A percentile compares a stretch with the other conserved stretches of the same genome.
These are phyloP conservation scores for Eutypa lata DNA, from an alignment of 2,329 filamentous ascomycete species.

Conservation along the genomic window DNA sequence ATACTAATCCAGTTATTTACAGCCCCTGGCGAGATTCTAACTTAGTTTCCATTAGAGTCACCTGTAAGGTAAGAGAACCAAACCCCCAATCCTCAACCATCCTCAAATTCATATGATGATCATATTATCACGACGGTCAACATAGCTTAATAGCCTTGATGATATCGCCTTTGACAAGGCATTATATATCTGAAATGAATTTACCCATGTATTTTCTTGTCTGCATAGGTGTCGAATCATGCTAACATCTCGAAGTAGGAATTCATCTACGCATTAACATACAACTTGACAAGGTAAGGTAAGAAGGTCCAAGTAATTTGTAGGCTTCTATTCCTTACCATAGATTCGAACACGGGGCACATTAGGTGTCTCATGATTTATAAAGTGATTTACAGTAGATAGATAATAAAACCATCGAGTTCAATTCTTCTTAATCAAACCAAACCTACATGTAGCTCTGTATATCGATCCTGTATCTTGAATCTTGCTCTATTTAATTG, in stretches of 20 bases:
- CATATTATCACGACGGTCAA: constrained; percentile 83
- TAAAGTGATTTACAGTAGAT: too few species aligned
- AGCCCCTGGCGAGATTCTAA: constrained; percentile 17
- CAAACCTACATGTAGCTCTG: too few species aligned
- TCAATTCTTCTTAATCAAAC: too few species aligned
- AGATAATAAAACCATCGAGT: too few species aligned
- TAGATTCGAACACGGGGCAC: too few species aligned
- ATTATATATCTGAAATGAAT: constrained; percentile 22
- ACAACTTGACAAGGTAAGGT: neutral
- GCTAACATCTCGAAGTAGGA: constrained; percentile 6
- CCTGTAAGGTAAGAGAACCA: constrained; percentile 13
- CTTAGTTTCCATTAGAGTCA: neutral
- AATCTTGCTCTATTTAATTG: too few species aligned
- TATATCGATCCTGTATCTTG: too few species aligned
- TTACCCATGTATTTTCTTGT: neutral
- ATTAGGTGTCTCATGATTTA: too few species aligned
- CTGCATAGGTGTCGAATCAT: neutral
- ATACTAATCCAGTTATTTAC: neutral
- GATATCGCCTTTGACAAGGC: constrained; percentile 78
- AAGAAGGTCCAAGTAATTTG: neutral
- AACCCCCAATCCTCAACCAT: constrained; percentile 5
- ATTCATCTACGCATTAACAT: too few species aligned
- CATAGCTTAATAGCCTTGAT: constrained; percentile 75
- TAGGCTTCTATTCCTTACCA: too few species aligned
- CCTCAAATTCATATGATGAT: constrained; percentile 58